Evolutionary conservation across 768 basidiomycete genomes (phyloP).

Genomic region (Pleurotus ostreatus): DNA sequence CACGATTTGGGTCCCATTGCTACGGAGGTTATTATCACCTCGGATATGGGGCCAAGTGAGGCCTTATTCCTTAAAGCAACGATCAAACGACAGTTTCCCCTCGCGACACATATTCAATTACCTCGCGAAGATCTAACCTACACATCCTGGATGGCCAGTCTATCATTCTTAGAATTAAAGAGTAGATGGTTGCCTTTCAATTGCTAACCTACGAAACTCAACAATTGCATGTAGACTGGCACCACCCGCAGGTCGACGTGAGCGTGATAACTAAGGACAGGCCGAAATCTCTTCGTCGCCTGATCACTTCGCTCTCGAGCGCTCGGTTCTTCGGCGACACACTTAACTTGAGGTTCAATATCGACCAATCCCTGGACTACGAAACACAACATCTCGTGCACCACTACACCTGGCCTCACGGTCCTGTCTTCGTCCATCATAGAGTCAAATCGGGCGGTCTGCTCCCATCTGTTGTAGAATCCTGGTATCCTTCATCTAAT

Average conservation of each 20-base stretch:
- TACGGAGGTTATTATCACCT: not conserved
- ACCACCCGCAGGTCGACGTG: constrained; percentile 62
- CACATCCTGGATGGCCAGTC: constrained; percentile 58
- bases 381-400: constrained; percentile 53
- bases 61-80: constrained; percentile 11
- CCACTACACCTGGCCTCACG: constrained; percentile 56
- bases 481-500: constrained; percentile 78
- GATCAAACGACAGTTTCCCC: constrained; percentile 15
- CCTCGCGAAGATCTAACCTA: constrained; percentile 45
- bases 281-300: constrained; percentile 62
- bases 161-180: constrained; percentile 54
- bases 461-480: constrained; percentile 80
- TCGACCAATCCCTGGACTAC: constrained; percentile 70
- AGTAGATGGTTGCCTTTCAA: constrained; percentile 40
- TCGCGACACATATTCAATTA: constrained; percentile 36
- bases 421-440: constrained; percentile 58
- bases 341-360: constrained; percentile 60
- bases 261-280: constrained; percentile 77
- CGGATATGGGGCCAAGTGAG: constrained; percentile 4
- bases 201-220: constrained; percentile 14
- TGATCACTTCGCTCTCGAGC: constrained; percentile 55
- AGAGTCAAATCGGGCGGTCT: constrained; percentile 78
- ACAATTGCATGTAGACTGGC: constrained; percentile 57
- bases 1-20: not conserved
- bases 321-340: constrained; percentile 68